Conservation (phyloP, 2,329 filamentous ascomycete species). For the Exophiala phaeomuriformis region DNA sequence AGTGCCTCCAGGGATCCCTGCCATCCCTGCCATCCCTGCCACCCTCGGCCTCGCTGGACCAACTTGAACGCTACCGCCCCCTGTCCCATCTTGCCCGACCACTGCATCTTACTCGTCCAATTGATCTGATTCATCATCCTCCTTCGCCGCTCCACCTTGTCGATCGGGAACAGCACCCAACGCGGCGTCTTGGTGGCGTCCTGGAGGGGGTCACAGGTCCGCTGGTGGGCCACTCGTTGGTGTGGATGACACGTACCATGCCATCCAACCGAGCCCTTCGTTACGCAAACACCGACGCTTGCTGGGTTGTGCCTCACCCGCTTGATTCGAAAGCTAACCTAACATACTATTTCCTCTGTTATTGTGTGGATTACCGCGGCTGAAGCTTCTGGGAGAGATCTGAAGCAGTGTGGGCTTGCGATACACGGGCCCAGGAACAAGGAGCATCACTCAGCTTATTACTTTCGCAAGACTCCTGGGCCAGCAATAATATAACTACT, state of each 20-base stretch:
- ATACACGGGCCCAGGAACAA: not conserved
- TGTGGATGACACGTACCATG: constrained; percentile 4
- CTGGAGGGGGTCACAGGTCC: not conserved
- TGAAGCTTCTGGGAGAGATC: not conserved
- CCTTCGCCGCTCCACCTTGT: constrained; percentile 5
- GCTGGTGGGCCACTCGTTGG: not conserved
- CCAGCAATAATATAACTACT: no score
- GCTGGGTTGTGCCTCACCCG: not conserved
- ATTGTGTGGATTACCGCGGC: constrained; percentile 5
- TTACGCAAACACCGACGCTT: constrained; percentile 4
- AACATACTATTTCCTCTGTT: constrained; percentile 3
- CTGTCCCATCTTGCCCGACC: not conserved
- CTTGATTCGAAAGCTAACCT: not conserved
- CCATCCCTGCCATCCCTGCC: not conserved
- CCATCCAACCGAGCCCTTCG: not conserved
- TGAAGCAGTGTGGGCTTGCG: not conserved
- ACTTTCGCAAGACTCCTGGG: no score
- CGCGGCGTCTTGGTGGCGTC: not conserved
- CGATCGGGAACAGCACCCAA: constrained; percentile 16
- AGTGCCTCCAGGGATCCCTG: not conserved
- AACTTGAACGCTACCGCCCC: not conserved
- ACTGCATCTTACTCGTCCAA: not conserved
- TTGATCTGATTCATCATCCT: not conserved
- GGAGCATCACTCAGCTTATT: not conserved
- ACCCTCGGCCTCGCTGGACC: not conserved